Conservation (phyloP, 208 protist species). For the Trypanosoma grayi region DNA sequence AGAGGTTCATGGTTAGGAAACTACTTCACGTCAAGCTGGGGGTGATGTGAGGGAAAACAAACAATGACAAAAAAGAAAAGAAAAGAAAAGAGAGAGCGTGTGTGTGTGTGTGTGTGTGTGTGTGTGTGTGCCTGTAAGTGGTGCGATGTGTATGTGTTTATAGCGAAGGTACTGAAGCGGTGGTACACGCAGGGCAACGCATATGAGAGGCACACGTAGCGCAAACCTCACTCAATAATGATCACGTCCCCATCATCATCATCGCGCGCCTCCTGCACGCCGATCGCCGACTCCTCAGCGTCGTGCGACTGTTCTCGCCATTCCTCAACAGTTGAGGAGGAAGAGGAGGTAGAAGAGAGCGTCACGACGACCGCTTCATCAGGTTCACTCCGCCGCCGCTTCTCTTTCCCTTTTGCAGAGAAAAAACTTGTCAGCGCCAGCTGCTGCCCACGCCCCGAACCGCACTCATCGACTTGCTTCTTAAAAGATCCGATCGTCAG, state of each 20-base stretch:
- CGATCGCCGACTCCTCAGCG: too few relatives aligned
- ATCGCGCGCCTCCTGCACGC: not conserved
- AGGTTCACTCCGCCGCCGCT: constrained; percentile 15
- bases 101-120: too few relatives aligned
- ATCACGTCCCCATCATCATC: not conserved
- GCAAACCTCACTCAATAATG: constrained; percentile 16
- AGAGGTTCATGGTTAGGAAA: constrained; percentile 35
- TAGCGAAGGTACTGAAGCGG: too few relatives aligned
- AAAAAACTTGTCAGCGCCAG: constrained; percentile 24
- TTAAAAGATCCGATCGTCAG: constrained; percentile 31
- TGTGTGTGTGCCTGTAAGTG: too few relatives aligned
- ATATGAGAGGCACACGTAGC: not conserved
- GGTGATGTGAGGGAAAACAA: constrained; percentile 4
- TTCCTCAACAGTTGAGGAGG: too few relatives aligned
- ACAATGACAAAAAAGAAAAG: constrained; percentile 14
- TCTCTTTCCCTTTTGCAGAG: not conserved
- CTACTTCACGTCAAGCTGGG: not conserved
- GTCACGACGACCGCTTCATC: constrained; percentile 11
- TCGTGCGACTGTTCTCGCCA: too few relatives aligned
- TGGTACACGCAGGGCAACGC: too few relatives aligned
- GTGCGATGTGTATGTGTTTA: too few relatives aligned
- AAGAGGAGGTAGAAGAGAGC: constrained; percentile 9
- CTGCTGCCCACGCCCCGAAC: constrained; percentile 8
- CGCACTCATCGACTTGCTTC: not conserved
- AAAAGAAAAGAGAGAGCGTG: not conserved